Percentiles rank a stretch among this genome's conserved stretches.
Evolutionary conservation across 306 rosid species (phyloP).

Genomic region (Cyamopsis tetragonoloba): DNA sequence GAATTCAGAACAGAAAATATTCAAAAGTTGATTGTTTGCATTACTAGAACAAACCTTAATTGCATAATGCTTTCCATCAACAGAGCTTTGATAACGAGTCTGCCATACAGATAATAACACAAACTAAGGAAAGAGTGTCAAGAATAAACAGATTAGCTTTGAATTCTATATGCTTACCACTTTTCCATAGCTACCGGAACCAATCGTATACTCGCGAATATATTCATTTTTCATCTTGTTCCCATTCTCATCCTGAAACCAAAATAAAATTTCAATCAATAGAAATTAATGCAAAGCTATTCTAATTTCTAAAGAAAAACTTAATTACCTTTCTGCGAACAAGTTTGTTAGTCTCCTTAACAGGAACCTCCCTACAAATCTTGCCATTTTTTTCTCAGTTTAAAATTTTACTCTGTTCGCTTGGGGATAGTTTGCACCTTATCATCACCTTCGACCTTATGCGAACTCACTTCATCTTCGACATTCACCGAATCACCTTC

Average conservation of each 20-base stretch:
- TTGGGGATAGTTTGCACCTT: no score
- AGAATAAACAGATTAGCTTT: neutral
- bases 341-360: slow-evolving; percentile 70
- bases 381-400: no score
- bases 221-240: slow-evolving; percentile 90
- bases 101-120: slow-evolving; percentile 34
- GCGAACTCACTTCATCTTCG: no score
- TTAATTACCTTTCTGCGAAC: slow-evolving; percentile 72
- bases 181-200: slow-evolving; percentile 97
- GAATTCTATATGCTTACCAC: slow-evolving; percentile 55
- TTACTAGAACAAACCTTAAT: no score
- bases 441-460: no score
- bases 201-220: slow-evolving; percentile 87
- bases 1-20: no score
- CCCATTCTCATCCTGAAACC: slow-evolving; percentile 80
- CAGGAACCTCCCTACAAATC: slow-evolving; percentile 86
- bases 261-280: neutral
- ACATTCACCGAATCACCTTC: no score
- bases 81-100: slow-evolving; percentile 65
- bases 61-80: slow-evolving; percentile 79
- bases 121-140: slow-evolving; percentile 4
- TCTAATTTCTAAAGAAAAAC: neutral
- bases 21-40: no score
- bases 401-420: no score
- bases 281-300: no score